Conservation (phyloP, 495 filamentous ascomycete genomes). For the Baudoinia panamericana region DNA sequence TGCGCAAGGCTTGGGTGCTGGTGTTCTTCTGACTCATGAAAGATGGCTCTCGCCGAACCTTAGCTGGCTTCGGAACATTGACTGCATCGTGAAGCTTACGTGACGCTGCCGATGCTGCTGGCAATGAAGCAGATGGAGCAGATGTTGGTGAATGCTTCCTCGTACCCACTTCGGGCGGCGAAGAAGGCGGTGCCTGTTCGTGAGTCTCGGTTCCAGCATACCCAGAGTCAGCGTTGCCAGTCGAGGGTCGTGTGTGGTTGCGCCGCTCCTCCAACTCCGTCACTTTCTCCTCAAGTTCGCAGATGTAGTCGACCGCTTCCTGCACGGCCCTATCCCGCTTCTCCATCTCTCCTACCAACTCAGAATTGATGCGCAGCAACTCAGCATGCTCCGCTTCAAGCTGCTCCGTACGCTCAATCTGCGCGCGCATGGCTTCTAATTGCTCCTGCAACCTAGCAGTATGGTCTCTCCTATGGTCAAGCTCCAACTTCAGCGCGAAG, state of each 20-base stretch:
- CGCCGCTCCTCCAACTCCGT: conserved; percentile 38
- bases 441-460: conserved; percentile 43
- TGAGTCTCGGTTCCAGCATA: conserved; percentile 21
- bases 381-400: conserved; percentile 25
- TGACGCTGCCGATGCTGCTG: conserved; percentile 9
- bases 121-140: neutral
- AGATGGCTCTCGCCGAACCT: conserved; percentile 12
- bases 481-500: conserved; percentile 77
- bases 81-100: conserved; percentile 7
- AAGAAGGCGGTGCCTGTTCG: conserved; percentile 14
- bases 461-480: conserved; percentile 57
- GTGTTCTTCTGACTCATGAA: conserved; percentile 18
- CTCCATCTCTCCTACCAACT: conserved; percentile 54
- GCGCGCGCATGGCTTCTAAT: conserved; percentile 46
- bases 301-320: conserved; percentile 73
- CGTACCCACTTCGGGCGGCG: conserved; percentile 8
- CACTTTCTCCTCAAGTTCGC: conserved; percentile 52
- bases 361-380: conserved; percentile 45
- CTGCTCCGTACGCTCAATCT: conserved; percentile 22
- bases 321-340: conserved; percentile 64
- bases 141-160: conserved; percentile 3
- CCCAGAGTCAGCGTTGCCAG: conserved; percentile 19
- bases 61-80: conserved; percentile 10
- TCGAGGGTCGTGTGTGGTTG: conserved; percentile 16
- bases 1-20: conserved; percentile 18